These are phyloP conservation scores for Capronia epimyces DNA, from an alignment of 2,329 filamentous ascomycete genomes.

Conservation along the genomic window DNA sequence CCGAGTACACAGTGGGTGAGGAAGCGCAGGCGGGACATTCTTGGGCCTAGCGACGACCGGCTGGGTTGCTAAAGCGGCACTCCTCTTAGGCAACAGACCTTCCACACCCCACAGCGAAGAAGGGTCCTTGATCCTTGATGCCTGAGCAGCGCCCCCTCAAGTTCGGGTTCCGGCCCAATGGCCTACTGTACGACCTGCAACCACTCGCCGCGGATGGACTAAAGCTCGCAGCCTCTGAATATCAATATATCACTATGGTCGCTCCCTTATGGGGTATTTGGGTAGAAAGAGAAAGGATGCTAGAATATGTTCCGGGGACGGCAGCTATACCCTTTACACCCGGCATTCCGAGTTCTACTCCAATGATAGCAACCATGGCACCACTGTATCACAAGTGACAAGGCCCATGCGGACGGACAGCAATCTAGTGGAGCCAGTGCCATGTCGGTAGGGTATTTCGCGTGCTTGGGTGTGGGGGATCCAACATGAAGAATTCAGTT, in stretches of 20 bases:
- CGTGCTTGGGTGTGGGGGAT: constrained; percentile 2
- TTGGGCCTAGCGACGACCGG: constrained; percentile 16
- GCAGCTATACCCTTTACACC: too few species aligned
- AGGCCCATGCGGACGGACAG: neutral
- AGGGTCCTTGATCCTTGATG: neutral
- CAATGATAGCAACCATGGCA: neutral
- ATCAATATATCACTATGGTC: too few species aligned
- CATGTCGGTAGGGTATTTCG: constrained; percentile 13
- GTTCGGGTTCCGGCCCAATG: too few species aligned
- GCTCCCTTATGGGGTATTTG: too few species aligned
- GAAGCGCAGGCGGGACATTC: constrained; percentile 15
- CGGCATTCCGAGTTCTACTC: neutral
- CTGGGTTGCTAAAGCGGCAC: constrained; percentile 12
- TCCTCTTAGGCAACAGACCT: constrained; percentile 9
- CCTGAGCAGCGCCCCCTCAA: too few species aligned
- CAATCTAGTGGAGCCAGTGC: neutral
- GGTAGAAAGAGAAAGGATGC: too few species aligned
- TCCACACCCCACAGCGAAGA: neutral
- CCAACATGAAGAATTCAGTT: constrained; percentile 1
- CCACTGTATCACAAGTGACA: neutral
- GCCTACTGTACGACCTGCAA: too few species aligned
- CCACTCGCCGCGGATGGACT: too few species aligned
- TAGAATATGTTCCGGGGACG: too few species aligned
- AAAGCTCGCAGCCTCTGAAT: too few species aligned
- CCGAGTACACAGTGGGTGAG: constrained; percentile 3